Evolutionary conservation across 176 grass and related monocot genomes (phyloP).

Genomic region (Thinopyrum elongatum): DNA sequence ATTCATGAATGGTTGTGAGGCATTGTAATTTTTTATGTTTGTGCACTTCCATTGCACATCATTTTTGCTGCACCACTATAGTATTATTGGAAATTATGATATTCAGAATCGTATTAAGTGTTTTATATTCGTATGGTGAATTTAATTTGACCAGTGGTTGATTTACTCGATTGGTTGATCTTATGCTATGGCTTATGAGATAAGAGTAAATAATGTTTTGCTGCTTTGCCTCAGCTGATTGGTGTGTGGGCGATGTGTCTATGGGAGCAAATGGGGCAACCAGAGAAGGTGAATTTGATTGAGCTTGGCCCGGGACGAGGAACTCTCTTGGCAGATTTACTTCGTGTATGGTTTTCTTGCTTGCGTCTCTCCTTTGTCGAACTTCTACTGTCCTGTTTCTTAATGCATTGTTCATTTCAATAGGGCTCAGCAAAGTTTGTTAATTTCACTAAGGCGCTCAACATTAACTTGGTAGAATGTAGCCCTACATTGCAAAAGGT

Average conservation of each 20-base stretch:
- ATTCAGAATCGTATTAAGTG: neutral
- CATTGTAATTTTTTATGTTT: neutral
- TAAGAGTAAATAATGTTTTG: conserved; percentile 1
- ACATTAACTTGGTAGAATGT: conserved; percentile 93
- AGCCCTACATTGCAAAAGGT: conserved; percentile 74
- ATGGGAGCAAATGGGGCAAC: conserved; percentile 91
- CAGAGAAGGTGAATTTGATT: conserved; percentile 78
- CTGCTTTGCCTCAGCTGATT: conserved; percentile 58
- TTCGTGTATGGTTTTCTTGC: conserved; percentile 51
- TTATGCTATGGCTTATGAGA: neutral
- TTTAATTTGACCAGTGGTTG: neutral
- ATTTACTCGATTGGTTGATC: neutral
- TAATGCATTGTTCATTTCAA: conserved; percentile 21
- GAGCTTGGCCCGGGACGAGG: conserved; percentile 93
- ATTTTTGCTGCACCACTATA: neutral
- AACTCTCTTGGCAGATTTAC: conserved; percentile 87
- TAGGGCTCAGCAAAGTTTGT: conserved; percentile 83
- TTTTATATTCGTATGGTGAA: neutral
- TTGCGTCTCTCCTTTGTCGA: neutral
- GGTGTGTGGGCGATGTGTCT: conserved; percentile 89
- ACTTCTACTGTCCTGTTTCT: conserved; percentile 13
- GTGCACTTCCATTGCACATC: neutral
- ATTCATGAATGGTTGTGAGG: neutral
- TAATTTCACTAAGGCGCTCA: conserved; percentile 70
- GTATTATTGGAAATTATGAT: neutral